Base-by-base conservation (phyloP, 2,329 filamentous ascomycete species). In the Neurospora sp. region DNA sequence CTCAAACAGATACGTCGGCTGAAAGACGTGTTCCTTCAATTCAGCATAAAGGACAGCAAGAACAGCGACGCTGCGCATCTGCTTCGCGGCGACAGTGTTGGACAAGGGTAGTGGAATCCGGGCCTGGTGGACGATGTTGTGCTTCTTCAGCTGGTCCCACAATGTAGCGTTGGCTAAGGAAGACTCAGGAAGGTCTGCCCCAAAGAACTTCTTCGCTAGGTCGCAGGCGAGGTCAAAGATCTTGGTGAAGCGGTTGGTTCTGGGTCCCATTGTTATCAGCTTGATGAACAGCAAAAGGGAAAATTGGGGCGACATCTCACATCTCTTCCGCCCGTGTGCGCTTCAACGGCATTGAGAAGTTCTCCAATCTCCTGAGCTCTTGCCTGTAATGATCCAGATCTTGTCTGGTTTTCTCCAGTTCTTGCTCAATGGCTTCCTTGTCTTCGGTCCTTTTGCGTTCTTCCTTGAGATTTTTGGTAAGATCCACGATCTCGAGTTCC, bases 41-140 rank as follows among this genome's bases (percentile, higher is more conserved):
- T 79, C 74, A 9, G 72, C 68, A 0, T 75, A 72, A 3, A 81
- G 52, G 43, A 78, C 71, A 11, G 73, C 76, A 7, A 80, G 72
- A 8, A 77, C 73, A 7, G 77, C 70, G 17, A 75, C 77, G 36
- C 76, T 71, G 6, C 78, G 77, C 76, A 81, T 80, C 33, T 76
- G 73, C 68, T 79, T 80, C 1, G 78, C 78, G 17, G 69, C 68
- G 1, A 66, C 23, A 2, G 76, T 74, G 71, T 80, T 80, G 13
- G 76, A 78, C 28, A 74, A 67, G 7, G 74, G 75, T 4, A 81
- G 71, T 2, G 79, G 79, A 9, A 80, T 69, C 13, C 52, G 52
- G 2, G 52, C 52, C 10, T 62, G 52, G 15, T 62, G 52, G 0
- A 62, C 52, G 0, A 62, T 36, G 8, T 36, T 62, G 23, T 62